Conservation (phyloP, 208 protist species). For the Angomonas ambiguus region DNA sequence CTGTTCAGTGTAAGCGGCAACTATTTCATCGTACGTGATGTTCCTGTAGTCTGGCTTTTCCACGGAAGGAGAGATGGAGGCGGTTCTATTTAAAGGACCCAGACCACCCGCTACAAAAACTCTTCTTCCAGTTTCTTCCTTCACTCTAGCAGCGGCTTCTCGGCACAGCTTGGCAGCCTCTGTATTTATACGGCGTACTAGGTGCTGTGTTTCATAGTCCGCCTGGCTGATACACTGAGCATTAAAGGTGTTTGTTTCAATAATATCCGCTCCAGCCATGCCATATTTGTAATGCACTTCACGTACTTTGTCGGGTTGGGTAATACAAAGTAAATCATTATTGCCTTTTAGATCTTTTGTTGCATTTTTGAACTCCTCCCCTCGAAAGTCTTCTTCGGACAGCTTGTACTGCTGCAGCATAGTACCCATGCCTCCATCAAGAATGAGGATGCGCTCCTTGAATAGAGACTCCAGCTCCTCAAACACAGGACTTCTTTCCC, state of each 20-base stretch:
- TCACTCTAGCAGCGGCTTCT: slow-evolving; percentile 41
- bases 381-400: slow-evolving; percentile 74
- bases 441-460: slow-evolving; percentile 65
- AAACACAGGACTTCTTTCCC: slow-evolving; percentile 31
- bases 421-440: slow-evolving; percentile 96
- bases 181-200: slow-evolving; percentile 87
- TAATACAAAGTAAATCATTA: slow-evolving; percentile 95
- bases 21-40: slow-evolving; percentile 92
- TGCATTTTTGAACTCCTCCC: slow-evolving; percentile 86
- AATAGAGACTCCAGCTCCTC: slow-evolving; percentile 53
- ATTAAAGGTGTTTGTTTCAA: slow-evolving; percentile 98
- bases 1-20: slow-evolving; percentile 91
- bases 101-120: slow-evolving; percentile 93
- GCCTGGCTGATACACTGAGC: slow-evolving; percentile 88
- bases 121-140: slow-evolving; percentile 36
- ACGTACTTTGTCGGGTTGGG: slow-evolving; percentile 88
- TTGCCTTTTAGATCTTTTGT: slow-evolving; percentile 94
- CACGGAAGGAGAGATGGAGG: slow-evolving; percentile 93
- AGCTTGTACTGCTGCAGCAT: slow-evolving; percentile 92
- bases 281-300: slow-evolving; percentile 92
- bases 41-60: slow-evolving; percentile 92
- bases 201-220: slow-evolving; percentile 91
- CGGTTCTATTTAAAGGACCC: slow-evolving; percentile 94
- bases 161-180: slow-evolving; percentile 62
- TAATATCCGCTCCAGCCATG: slow-evolving; percentile 92